Evolutionary conservation across 2,329 filamentous ascomycete genomes (phyloP), one percentile per base, ranked within the genome.

Genomic region (Venturia pyrina): DNA sequence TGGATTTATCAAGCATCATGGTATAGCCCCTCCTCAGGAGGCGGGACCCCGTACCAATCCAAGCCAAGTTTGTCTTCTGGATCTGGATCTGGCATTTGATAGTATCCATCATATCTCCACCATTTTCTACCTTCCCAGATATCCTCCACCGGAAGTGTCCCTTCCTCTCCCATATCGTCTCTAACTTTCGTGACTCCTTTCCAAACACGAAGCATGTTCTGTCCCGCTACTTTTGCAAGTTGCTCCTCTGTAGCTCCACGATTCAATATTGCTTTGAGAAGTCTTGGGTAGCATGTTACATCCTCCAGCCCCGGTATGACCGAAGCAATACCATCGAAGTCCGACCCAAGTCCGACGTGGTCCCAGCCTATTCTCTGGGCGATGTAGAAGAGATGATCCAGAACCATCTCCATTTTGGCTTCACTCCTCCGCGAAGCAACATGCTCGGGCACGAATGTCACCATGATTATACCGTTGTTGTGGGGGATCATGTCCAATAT

Each of bases 351-450:
- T 19, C 77, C 76, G 40, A 78, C 75, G 66, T 75, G 72, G 15
- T 73, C 70, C 68, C 70, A 75, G 1, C 73, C 75, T 61, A 73
- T 71, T 13, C 70, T 66, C n/a, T 70, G 62, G 10, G 69, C 74
- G 21, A 76, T 70, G 64, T 77, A 69, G 56, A 70, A 66, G 48
- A 78, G 75, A 66, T 78, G 76, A 50, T 72, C 70, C 5, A 69
- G 70, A 11, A 73, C 72, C 13, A 67, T 40, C 2, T 50, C 46
- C 46, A 50, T 50, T 50, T 11, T 50, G 21, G 46, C 46, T 10
- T 50, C 46, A 24, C 24, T 50, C n/a, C n/a, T 21, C 46, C 46
- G n/a, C n/a, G 46, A 50, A 24, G 67, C 64, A 15, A 73, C n/a
- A 40, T 43, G 65, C 28, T 63, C 28, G 19, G 37, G 61, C 8